Conservation (phyloP, 2,329 filamentous ascomycete species). For the Ramularia endophylla region DNA sequence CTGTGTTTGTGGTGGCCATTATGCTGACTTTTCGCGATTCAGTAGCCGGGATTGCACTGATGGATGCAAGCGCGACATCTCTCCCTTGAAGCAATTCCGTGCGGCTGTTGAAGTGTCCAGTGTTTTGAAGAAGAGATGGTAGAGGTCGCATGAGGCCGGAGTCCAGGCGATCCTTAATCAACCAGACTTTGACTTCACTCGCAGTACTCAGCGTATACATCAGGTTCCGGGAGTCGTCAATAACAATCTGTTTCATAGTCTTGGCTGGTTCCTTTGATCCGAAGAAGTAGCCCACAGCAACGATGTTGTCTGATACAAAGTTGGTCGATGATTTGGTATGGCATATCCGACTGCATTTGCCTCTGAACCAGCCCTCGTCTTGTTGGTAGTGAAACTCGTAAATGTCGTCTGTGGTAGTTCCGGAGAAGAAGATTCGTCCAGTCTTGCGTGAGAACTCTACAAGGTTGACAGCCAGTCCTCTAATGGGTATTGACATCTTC, state of each 20-base stretch:
- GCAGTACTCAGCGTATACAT: slow-evolving; percentile 85
- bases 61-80: slow-evolving; percentile 69
- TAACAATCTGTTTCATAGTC: slow-evolving; percentile 68
- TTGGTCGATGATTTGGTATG: slow-evolving; percentile 53
- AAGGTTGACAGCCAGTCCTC: slow-evolving; percentile 63
- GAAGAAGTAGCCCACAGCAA: slow-evolving; percentile 21
- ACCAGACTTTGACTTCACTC: slow-evolving; percentile 86
- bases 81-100: slow-evolving; percentile 63
- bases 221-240: slow-evolving; percentile 83
- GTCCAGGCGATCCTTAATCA: slow-evolving; percentile 61
- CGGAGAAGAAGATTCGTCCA: slow-evolving; percentile 91
- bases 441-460: slow-evolving; percentile 72
- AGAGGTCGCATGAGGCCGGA: slow-evolving; percentile 53
- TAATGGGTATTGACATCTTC: slow-evolving; percentile 71
- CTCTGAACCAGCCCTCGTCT: slow-evolving; percentile 94
- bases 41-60: slow-evolving; percentile 73
- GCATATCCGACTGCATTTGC: slow-evolving; percentile 62
- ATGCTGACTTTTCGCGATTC: slow-evolving; percentile 81
- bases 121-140: slow-evolving; percentile 56
- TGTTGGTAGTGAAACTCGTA: slow-evolving; percentile 95
- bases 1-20: slow-evolving; percentile 83
- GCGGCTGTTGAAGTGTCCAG: slow-evolving; percentile 74
- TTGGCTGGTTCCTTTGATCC: slow-evolving; percentile 44
- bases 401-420: slow-evolving; percentile 73
- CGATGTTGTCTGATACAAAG: slow-evolving; percentile 38